A percentile compares a stretch with the other conserved stretches of the same genome.
phyloP scores from a whole-genome alignment of 306 rosid genomes.

The Ceratonia siliqua region DNA sequence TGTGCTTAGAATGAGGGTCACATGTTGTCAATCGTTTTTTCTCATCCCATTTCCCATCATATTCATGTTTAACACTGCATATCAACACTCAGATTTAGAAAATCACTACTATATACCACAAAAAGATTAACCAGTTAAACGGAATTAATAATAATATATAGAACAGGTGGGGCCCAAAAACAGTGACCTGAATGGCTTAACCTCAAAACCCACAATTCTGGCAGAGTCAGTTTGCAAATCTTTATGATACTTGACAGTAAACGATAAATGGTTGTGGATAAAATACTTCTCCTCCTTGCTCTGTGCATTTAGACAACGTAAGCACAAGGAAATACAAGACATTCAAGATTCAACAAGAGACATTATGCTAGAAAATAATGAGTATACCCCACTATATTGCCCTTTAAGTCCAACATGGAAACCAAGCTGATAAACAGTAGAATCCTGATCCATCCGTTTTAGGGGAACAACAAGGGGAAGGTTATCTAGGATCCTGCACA shows the following conservation, averaged over 20 bases:
- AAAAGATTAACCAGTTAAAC: constrained; percentile 18
- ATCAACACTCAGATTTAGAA: constrained; percentile 35
- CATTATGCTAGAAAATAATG: constrained; percentile 28
- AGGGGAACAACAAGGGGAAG: constrained; percentile 88
- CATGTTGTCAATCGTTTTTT: constrained; percentile 82
- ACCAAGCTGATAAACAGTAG: constrained; percentile 89
- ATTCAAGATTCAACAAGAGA: constrained; percentile 26
- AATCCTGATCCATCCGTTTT: constrained; percentile 72
- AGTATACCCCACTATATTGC: constrained; percentile 70
- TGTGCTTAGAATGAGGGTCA: constrained; percentile 86
- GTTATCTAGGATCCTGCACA: constrained; percentile 90
- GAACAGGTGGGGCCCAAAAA: constrained; percentile 5
- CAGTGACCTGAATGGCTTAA: constrained; percentile 77
- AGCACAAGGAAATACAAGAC: constrained; percentile 28
- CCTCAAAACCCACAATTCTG: constrained; percentile 98
- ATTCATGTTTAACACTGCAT: constrained; percentile 85
- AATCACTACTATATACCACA: constrained; percentile 26
- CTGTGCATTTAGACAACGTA: constrained; percentile 47
- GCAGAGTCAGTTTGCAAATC: constrained; percentile 75
- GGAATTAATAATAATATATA: not conserved
- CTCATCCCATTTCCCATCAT: constrained; percentile 78
- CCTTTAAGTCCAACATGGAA: constrained; percentile 87
- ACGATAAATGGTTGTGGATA: constrained; percentile 92
- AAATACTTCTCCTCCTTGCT: constrained; percentile 81
- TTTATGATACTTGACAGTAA: constrained; percentile 83